Base-by-base conservation (phyloP, 2,329 filamentous ascomycete genomes). In the Scedosporium apiospermum region DNA sequence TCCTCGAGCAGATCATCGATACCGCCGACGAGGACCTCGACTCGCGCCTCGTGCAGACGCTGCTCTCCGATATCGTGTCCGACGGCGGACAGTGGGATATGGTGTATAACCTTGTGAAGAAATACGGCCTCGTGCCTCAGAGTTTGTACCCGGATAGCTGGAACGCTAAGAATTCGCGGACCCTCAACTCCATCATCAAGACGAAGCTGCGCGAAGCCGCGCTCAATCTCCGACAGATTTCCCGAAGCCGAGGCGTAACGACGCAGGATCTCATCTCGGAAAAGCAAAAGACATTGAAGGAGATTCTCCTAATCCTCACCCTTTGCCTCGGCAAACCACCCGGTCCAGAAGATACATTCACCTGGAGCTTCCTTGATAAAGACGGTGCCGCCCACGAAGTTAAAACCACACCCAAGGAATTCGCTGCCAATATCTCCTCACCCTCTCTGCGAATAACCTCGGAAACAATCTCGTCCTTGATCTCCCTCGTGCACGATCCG, bases 61-160 rank as follows among this genome's bases (percentile, higher is more conserved):
- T 96, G 3, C 77, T 93, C 30, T 76, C 77, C 0, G 80, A 83
- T 23, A 88, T 91, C 0, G 86, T 95, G 4, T 84, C 82, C 6
- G 92, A 96, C 71, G 91, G 92, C 30, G 91, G 92, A 0, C 91
- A 96, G 73, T 96, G 90, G 90, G 91, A 96, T 73, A 96, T 96
- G 91, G 88, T 92, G 2, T 88, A 86, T 66, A 96, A 96, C 69
- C 78, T 96, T 9, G 90, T 96, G 4, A 76, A 84, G 55, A 96
- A 96, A 76, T 96, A 96, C 70, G 92, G 92, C 30, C 82, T 96
- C n/a, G 88, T 95, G 0, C 91, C 91, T 3, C 89, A 96, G 71
- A 76, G 80, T 0, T 75, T 96, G 2, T 96, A 95, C 71, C 91
- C 91, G 0, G 92, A 96, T 72, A 86, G 82, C 62, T 93, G 83